Evolutionary conservation across 2,329 filamentous ascomycete genomes (phyloP), one percentile per base, ranked within the genome.

Genomic region (Curvularia sp.): DNA sequence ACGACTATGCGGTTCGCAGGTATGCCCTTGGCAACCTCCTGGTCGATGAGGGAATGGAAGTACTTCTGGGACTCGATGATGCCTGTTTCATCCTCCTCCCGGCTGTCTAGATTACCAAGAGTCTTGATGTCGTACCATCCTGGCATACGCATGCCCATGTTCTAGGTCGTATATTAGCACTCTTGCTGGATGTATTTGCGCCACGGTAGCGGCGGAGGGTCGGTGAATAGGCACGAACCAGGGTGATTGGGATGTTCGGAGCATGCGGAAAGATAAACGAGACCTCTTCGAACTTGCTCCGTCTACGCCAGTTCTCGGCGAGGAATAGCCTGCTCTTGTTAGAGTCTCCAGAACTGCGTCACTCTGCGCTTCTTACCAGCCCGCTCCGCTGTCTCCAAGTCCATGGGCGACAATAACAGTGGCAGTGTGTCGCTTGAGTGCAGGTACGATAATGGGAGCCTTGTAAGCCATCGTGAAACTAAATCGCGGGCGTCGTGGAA

Each of bases 331-430:
- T 88, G 64, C 42, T 50, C 6, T 46, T 20, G 41, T 74, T 48
- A 75, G 67, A 24, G 50, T 56, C 33, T 30, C 39, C 9, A 30
- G 28, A 41, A 8, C 28, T 26, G 53, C 33, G 22, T 26, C 33
- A 13, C 24, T 22, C 41, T 35, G n/a, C 28, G 44, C 30, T 18
- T 66, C 75, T 70, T 78, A 88, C 93, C 91, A 94, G 67, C 91
- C 91, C 66, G 86, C 82, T 43, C 90, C 91, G 30, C 78, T 81
- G 75, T 98, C 95, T 63, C 95, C 95, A 39, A 99, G 83, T 13
- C 95, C 95, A 77, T 99, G 95, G 52, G 91, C 85, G 79, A 97
- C 93, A 71, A 99, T 98, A 70, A 98, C 90, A 3, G 94, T 97
- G 24, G 93, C 93, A 38, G 95, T 97, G 80, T 98, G 95, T 74